A percentile compares a stretch with the other conserved stretches of the same genome.
Conservation (phyloP, 331 rosid genomes). For the Phaseolus coccineus region DNA sequence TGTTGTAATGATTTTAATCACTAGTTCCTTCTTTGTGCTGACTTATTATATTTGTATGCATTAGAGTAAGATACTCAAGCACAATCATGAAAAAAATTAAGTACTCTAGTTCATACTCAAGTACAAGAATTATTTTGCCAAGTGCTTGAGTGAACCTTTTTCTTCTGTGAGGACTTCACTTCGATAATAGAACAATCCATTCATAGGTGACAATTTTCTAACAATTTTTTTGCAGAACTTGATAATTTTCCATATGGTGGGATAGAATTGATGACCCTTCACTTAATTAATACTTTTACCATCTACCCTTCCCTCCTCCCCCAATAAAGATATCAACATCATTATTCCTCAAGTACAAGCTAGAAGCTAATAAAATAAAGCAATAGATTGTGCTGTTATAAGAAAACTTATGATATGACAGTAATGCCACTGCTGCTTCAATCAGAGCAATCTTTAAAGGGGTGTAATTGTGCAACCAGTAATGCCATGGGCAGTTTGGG, state of each 20-base stretch:
- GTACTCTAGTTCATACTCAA: conserved; percentile 36
- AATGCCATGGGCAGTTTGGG: conserved; percentile 41
- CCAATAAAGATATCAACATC: conserved; percentile 13
- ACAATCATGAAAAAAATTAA: not conserved
- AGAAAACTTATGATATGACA: conserved; percentile 19
- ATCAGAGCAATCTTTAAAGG: conserved; percentile 9
- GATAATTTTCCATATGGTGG: not conserved
- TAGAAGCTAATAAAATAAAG: conserved; percentile 11
- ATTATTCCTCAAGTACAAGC: conserved; percentile 39
- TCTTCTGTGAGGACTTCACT: not conserved
- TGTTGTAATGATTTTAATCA: conserved; percentile 34
- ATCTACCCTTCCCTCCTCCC: not conserved
- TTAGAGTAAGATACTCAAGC: conserved; percentile 52
- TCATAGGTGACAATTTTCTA: not conserved
- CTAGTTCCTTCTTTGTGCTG: conserved; percentile 37
- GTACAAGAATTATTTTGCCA: conserved; percentile 19
- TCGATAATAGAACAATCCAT: not conserved
- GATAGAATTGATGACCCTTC: not conserved
- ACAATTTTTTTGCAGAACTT: not conserved
- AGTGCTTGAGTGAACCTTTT: not conserved
- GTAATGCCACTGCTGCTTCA: conserved; percentile 31
- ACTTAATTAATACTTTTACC: not conserved
- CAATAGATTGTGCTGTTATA: not conserved
- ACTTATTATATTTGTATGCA: conserved; percentile 14
- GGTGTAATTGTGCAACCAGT: not conserved